Evolutionary conservation across 495 filamentous ascomycete genomes (phyloP), one percentile per base, ranked within the genome.

Genomic region (Penicillium turbatum): DNA sequence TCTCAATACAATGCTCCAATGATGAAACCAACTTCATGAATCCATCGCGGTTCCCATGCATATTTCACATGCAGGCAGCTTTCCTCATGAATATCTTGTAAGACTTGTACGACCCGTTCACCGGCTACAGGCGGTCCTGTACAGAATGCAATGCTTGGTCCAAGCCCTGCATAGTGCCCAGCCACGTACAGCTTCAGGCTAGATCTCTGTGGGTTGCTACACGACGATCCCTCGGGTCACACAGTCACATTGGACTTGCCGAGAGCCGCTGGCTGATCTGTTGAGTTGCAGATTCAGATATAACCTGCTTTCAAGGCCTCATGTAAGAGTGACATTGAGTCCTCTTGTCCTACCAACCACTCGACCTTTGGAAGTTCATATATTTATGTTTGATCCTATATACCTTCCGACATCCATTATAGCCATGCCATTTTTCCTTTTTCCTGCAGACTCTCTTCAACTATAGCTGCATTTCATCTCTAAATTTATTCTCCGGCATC

Each of bases 1-100:
- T 9, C 12, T 30, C 47, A 19, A 38, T 38, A n/a, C 16, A n/a
- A 38, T 38, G 9, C 26, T 53, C 19, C 24, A 16, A 45, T 19
- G 10, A 38, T 16, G 24, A 26, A 49, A 9, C 10, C 17, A 3
- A 10, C 11, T 34, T 8, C 32, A 24, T 41, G 10, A 1, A 46
- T n/a, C 5, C 24, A 35, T 45, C 21, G 21, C 21, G 21, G 21
- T 24, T 24, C 21, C 21, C 21, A 24, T 24, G 21, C 21, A 24
- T n/a, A 24, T 24, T 24, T 24, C 51, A 35, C 32, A 44, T 53
- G 51, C 46, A 53, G 39, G 51, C 46, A 24, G 21, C 21, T 24
- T 2, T 24, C 21, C 4, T 24, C 21, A 24, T 24, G 21, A 24
- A 4, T n/a, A n/a, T n/a, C 2, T 24, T 24, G 10, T 39, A 35